Percentiles rank a stretch among this genome's conserved stretches.
These are phyloP conservation scores for Camptophora hylomeconis DNA, from an alignment of 2,329 filamentous ascomycete species.

Conservation along the genomic window DNA sequence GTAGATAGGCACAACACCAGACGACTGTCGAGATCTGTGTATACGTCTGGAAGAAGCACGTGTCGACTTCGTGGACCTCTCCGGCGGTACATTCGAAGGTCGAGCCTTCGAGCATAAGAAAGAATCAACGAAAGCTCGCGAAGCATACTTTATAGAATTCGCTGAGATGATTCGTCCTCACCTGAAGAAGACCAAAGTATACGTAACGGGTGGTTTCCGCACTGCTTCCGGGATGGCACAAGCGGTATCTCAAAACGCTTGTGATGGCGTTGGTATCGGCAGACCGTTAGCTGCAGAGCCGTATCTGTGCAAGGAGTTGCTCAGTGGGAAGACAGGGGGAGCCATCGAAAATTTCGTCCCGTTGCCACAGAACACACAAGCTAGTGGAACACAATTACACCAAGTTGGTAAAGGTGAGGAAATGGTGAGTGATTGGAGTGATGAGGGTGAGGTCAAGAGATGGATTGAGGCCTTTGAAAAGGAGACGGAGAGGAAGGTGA, in stretches of 20 bases:
- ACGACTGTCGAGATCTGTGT: slow-evolving; percentile 12
- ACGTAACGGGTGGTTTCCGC: slow-evolving; percentile 13
- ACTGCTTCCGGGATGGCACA: slow-evolving; percentile 12
- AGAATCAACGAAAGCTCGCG: slow-evolving; percentile 10
- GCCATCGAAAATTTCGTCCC: slow-evolving; percentile 14
- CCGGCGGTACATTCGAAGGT: slow-evolving; percentile 14
- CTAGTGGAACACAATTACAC: slow-evolving; percentile 13
- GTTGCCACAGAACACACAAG: slow-evolving; percentile 11
- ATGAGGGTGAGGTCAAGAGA: slow-evolving; percentile 15
- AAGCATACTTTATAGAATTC: slow-evolving; percentile 16
- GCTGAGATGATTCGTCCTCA: slow-evolving; percentile 14
- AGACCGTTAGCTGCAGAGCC: slow-evolving; percentile 13
- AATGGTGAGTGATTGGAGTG: slow-evolving; percentile 14
- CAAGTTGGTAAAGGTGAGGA: slow-evolving; percentile 11
- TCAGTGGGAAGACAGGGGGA: slow-evolving; percentile 9
- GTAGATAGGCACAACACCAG: slow-evolving; percentile 13
- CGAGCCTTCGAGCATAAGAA: slow-evolving; percentile 14
- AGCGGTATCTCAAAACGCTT: slow-evolving; percentile 8
- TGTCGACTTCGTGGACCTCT: slow-evolving; percentile 15
- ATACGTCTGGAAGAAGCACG: slow-evolving; percentile 11
- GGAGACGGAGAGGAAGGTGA: slow-evolving; percentile 15
- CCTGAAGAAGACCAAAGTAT: slow-evolving; percentile 14
- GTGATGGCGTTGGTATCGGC: slow-evolving; percentile 14
- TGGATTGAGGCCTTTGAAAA: slow-evolving; percentile 12
- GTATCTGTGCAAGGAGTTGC: slow-evolving; percentile 11